These are phyloP conservation scores for Pleurotus tuoliensis DNA, from an alignment of 768 basidiomycete species.

Conservation along the genomic window DNA sequence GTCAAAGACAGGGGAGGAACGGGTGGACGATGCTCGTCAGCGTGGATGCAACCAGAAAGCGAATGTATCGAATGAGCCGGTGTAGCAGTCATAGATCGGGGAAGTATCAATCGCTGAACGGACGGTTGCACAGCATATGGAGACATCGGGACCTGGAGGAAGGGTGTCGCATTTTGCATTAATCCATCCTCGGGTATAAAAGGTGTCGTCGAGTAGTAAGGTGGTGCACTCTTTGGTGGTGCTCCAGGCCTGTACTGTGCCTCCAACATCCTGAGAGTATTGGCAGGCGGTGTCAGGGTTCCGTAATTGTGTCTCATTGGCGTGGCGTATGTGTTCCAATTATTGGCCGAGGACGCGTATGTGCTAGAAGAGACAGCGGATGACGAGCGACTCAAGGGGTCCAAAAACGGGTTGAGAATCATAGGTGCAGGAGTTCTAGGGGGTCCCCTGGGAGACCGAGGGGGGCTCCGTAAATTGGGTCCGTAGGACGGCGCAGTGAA, in stretches of 20 bases:
- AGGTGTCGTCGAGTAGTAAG: neutral
- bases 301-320: neutral
- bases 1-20: slow-evolving; percentile 22
- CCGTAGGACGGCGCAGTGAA: neutral
- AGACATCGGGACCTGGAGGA: neutral
- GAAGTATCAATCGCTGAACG: slow-evolving; percentile 2
- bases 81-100: slow-evolving; percentile 7
- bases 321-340: neutral
- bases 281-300: neutral
- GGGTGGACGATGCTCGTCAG: slow-evolving; percentile 1
- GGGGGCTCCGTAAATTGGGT: neutral
- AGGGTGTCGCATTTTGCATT: neutral
- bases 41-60: slow-evolving; percentile 12
- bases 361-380: slow-evolving; percentile 10
- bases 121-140: neutral
- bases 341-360: slow-evolving; percentile 3
- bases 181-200: neutral
- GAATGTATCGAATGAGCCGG: slow-evolving; percentile 13
- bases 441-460: neutral
- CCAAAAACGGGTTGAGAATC: slow-evolving; percentile 15
- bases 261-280: neutral
- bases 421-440: slow-evolving; percentile 5
- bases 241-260: neutral
- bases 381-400: slow-evolving; percentile 15
- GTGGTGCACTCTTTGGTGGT: neutral